Evolutionary conservation across 495 filamentous ascomycete genomes (phyloP), one percentile per base, ranked within the genome.

Genomic region (Cladorrhinum samala): DNA sequence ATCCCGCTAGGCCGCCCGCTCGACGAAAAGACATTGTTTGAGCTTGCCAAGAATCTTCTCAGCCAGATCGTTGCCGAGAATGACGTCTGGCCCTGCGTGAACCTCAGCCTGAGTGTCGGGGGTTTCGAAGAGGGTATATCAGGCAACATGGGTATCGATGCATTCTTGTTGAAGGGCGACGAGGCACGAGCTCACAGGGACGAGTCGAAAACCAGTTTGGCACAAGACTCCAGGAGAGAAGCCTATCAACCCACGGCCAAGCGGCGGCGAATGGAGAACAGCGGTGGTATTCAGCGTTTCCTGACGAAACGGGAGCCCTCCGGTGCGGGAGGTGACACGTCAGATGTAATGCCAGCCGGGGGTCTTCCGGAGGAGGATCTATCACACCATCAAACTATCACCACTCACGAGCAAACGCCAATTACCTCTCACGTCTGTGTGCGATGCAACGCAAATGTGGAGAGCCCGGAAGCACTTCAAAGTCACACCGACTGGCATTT

Each of bases 401-500:
- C 54, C 57, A 57, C 62, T 60, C 53, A 55, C 46, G 54, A 62
- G n/a, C 70, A 77, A 50, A 56, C 60, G 46, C 63, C 68, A 54
- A 68, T 72, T 40, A 73, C 68, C 18, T 66, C 72, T 13, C 82
- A 80, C 67, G 68, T 69, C 54, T 96, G 92, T 66, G 58, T 69
- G 46, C 81, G 79, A 42, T 96, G 93, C 70, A 75, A 75, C 47
- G 73, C 75, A 55, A 55, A 67, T 27, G 62, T 94, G 19, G 73
- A 70, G 30, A 72, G 71, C 9, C 66, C 71, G n/a, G 62, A 72
- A 56, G 77, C 82, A 30, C 74, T 83, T 61, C 78, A 82, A 48
- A 90, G 87, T 71, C 93, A 98, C 63, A 77, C 88, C 38, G 93
- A 98, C 66, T 98, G 91, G 88, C 93, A 98, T 72, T 89, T 96